These are phyloP conservation scores for Collybiopsis luxurians DNA, from an alignment of 768 basidiomycete genomes.

Conservation along the genomic window DNA sequence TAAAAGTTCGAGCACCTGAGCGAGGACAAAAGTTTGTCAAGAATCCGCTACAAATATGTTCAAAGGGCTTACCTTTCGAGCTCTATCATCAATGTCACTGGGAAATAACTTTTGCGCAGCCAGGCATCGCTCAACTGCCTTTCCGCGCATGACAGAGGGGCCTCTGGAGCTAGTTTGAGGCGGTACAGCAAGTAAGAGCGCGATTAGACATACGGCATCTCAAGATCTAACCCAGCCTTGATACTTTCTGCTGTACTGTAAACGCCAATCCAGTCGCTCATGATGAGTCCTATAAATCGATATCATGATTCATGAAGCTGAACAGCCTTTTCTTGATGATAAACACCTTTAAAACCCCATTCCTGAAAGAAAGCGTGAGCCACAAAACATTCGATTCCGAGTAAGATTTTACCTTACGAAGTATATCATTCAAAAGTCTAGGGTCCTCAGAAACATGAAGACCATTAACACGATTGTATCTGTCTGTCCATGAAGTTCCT, in stretches of 20 bases:
- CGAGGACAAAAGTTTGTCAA: neutral
- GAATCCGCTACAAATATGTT: no score
- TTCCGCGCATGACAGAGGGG: slow-evolving; percentile 46
- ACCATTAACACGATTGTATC: slow-evolving; percentile 63
- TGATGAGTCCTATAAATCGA: slow-evolving; percentile 38
- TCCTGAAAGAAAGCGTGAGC: slow-evolving; percentile 28
- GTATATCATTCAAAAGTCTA: slow-evolving; percentile 46
- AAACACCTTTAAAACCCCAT: slow-evolving; percentile 55
- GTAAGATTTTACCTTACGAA: slow-evolving; percentile 37
- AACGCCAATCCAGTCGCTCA: slow-evolving; percentile 58
- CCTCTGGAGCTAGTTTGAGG: slow-evolving; percentile 29
- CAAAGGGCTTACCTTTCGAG: slow-evolving; percentile 24
- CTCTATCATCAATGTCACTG: slow-evolving; percentile 39
- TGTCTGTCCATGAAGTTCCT: slow-evolving; percentile 17
- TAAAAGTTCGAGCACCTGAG: slow-evolving; percentile 45
- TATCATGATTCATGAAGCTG: neutral
- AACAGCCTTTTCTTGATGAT: neutral
- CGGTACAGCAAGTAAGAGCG: slow-evolving; percentile 35
- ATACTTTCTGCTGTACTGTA: slow-evolving; percentile 49
- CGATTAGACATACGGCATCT: slow-evolving; percentile 48
- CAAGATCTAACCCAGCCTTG: slow-evolving; percentile 62
- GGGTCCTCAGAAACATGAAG: slow-evolving; percentile 55
- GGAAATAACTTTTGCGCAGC: slow-evolving; percentile 40
- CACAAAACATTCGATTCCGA: neutral
- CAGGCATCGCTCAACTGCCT: slow-evolving; percentile 38